These are phyloP conservation scores for Macaranga tanarius DNA, from an alignment of 441 rosid species.

Conservation along the genomic window DNA sequence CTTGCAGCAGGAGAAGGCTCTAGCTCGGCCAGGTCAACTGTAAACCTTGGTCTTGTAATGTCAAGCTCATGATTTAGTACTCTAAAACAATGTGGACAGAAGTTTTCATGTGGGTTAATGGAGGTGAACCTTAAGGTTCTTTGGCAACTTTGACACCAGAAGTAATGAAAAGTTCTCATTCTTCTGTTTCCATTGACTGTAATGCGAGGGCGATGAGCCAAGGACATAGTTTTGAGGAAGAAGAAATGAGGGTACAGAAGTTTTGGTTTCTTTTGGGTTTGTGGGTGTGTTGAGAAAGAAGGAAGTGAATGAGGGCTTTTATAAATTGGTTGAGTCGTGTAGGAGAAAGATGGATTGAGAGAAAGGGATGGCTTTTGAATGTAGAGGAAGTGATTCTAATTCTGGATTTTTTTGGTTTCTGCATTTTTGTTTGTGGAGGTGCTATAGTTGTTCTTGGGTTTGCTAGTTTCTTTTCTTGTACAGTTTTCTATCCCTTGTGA, in stretches of 20 bases:
- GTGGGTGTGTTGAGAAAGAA: constrained; percentile 16
- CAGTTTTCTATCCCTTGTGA: constrained; percentile 14
- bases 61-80: constrained; percentile 51
- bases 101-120: constrained; percentile 34
- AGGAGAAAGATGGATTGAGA: not conserved
- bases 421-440: not conserved
- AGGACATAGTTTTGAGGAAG: constrained; percentile 34
- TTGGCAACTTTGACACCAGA: constrained; percentile 64
- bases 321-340: not conserved
- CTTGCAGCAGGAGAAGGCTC: constrained; percentile 20
- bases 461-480: not conserved
- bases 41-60: constrained; percentile 32
- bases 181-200: constrained; percentile 52
- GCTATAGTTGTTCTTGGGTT: not conserved
- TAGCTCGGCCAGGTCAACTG: constrained; percentile 9
- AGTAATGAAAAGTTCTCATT: constrained; percentile 61
- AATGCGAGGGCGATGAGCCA: constrained; percentile 44
- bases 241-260: not conserved
- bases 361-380: constrained; percentile 33
- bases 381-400: constrained; percentile 31
- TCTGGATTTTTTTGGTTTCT: not conserved
- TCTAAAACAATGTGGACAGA: constrained; percentile 57
- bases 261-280: not conserved
- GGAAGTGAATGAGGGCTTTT: constrained; percentile 6
- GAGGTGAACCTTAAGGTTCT: constrained; percentile 48